phyloP scores from a whole-genome alignment of 768 basidiomycete species.

The Panus rudis region DNA sequence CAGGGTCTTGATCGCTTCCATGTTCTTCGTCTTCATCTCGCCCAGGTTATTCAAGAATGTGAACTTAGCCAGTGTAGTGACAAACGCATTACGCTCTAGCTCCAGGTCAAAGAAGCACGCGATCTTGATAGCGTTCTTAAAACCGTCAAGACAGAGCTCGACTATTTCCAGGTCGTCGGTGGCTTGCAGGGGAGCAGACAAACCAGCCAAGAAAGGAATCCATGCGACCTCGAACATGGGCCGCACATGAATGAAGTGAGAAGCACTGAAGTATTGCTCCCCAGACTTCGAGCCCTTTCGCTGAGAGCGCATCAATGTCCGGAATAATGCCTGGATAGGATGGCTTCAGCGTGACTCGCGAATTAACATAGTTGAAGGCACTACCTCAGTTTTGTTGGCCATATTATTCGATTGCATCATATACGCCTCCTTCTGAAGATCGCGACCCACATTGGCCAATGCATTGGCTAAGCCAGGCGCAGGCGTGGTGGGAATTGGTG shows the following conservation, averaged over 20 bases:
- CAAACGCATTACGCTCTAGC: slow-evolving; percentile 96
- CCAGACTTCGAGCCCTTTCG: slow-evolving; percentile 69
- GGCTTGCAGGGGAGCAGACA: slow-evolving; percentile 91
- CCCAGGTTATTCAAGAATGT: slow-evolving; percentile 96
- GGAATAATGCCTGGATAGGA: slow-evolving; percentile 72
- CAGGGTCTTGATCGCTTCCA: slow-evolving; percentile 96
- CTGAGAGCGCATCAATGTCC: slow-evolving; percentile 86
- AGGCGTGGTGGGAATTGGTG: slow-evolving; percentile 32
- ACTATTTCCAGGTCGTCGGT: slow-evolving; percentile 92
- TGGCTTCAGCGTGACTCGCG: not conserved
- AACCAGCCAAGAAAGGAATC: slow-evolving; percentile 95
- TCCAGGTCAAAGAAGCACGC: slow-evolving; percentile 97
- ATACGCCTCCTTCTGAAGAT: slow-evolving; percentile 94
- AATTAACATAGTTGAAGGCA: not conserved
- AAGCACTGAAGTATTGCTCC: slow-evolving; percentile 95
- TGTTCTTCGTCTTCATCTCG: slow-evolving; percentile 99
- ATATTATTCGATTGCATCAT: slow-evolving; percentile 93
- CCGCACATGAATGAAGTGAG: slow-evolving; percentile 90
- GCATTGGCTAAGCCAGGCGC: slow-evolving; percentile 76
- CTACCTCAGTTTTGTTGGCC: slow-evolving; percentile 92
- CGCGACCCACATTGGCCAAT: slow-evolving; percentile 84
- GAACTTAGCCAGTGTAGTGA: slow-evolving; percentile 93
- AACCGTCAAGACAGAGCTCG: slow-evolving; percentile 88
- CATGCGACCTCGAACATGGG: slow-evolving; percentile 99
- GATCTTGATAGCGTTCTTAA: slow-evolving; percentile 94